phyloP scores from a whole-genome alignment of 1,139 yeast species.

The Hansenula lynferdii region DNA sequence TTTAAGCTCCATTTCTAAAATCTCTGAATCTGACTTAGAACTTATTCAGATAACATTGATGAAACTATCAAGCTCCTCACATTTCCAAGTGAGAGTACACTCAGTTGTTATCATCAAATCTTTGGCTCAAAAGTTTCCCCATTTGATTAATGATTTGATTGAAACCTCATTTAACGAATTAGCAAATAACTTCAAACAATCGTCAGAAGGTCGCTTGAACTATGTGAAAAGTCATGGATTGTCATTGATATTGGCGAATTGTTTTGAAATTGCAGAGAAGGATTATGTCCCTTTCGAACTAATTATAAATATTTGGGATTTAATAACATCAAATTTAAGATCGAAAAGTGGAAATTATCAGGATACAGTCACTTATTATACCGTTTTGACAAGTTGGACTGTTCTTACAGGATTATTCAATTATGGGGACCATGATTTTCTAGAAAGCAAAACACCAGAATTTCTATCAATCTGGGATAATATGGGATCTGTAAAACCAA shows the following conservation, averaged over 20 bases:
- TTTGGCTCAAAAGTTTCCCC: conserved; percentile 29
- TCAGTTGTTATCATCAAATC: conserved; percentile 31
- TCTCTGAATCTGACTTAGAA: conserved; percentile 27
- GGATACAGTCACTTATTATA: conserved; percentile 31
- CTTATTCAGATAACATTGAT: conserved; percentile 25
- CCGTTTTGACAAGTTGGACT: conserved; percentile 60
- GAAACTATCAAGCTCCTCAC: conserved; percentile 28
- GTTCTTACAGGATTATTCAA: conserved; percentile 74
- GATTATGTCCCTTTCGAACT: conserved; percentile 32
- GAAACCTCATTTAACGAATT: conserved; percentile 25
- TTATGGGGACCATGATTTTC: conserved; percentile 52
- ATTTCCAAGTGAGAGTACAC: conserved; percentile 31
- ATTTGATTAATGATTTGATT: conserved; percentile 24
- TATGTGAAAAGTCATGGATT: conserved; percentile 36
- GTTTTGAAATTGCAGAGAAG: conserved; percentile 27
- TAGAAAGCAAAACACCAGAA: conserved; percentile 36
- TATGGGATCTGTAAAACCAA: conserved; percentile 24
- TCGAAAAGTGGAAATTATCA: conserved; percentile 25
- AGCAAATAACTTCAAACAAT: conserved; percentile 31
- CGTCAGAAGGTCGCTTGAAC: conserved; percentile 27
- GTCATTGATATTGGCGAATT: conserved; percentile 34
- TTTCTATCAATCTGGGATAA: conserved; percentile 21
- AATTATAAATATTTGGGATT: conserved; percentile 29
- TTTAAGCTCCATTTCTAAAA: conserved; percentile 21
- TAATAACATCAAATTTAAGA: conserved; percentile 29